Evolutionary conservation across 495 filamentous ascomycete species (phyloP).

Genomic region (Aspergillus sclerotiicarbonarius): DNA sequence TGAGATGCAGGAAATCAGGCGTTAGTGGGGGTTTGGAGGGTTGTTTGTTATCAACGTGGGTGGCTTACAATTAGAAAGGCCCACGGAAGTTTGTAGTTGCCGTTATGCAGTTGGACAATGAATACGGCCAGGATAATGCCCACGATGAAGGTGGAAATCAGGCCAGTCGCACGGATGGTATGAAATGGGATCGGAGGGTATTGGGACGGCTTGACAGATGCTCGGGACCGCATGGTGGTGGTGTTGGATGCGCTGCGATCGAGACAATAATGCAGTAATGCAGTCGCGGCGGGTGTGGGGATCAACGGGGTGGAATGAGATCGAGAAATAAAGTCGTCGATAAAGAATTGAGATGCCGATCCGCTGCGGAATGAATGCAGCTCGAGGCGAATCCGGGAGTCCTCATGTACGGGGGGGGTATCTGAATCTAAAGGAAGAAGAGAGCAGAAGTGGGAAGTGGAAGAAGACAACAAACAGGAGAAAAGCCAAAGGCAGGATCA

Average conservation of each 20-base stretch:
- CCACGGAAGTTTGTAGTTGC: slow-evolving; percentile 57
- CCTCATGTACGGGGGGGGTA: not conserved
- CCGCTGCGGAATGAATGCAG: not conserved
- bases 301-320: not conserved
- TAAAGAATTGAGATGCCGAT: not conserved
- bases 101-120: slow-evolving; percentile 55
- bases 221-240: slow-evolving; percentile 30
- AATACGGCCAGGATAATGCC: slow-evolving; percentile 60
- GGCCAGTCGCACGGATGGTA: slow-evolving; percentile 46
- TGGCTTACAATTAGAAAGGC: slow-evolving; percentile 60
- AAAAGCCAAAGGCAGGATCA: not conserved
- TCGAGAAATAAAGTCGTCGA: not conserved
- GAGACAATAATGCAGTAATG: not conserved
- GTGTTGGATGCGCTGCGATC: slow-evolving; percentile 4
- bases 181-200: slow-evolving; percentile 62
- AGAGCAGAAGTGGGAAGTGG: not conserved
- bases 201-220: slow-evolving; percentile 48
- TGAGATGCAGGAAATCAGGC: slow-evolving; percentile 22
- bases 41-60: not conserved
- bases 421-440: not conserved
- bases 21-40: slow-evolving; percentile 3
- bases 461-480: slow-evolving; percentile 1
- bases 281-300: not conserved
- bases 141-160: slow-evolving; percentile 57
- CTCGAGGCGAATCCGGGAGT: not conserved